phyloP scores from a whole-genome alignment of 139 green algal species.

The Closterium sp. region DNA sequence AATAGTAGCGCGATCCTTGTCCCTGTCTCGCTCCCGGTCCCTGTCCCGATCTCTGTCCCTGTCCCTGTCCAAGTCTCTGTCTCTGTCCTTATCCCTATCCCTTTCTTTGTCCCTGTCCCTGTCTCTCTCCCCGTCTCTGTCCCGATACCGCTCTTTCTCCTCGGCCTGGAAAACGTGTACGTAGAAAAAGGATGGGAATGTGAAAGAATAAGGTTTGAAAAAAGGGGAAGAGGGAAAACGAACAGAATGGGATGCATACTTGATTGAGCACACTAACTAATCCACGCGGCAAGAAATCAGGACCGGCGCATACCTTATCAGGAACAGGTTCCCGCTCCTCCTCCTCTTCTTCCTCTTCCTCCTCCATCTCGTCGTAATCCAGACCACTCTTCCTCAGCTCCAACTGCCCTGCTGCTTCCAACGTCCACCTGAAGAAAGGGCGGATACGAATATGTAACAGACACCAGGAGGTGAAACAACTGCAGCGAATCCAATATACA shows the following conservation, averaged over 20 bases:
- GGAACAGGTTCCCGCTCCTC: neutral
- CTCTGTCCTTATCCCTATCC: no score
- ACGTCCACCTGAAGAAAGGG: constrained; percentile 24
- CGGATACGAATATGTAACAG: neutral
- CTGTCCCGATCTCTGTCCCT: no score
- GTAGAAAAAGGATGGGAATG: neutral
- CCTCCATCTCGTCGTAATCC: constrained; percentile 51
- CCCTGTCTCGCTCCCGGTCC: no score
- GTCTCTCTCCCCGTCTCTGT: neutral
- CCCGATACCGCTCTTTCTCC: neutral
- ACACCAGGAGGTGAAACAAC: neutral
- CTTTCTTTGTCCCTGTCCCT: neutral
- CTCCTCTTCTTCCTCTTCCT: constrained; percentile 44
- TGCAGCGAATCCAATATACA: neutral
- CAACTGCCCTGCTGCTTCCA: constrained; percentile 41
- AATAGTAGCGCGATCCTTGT: neutral
- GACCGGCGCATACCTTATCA: neutral
- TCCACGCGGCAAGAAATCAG: no score
- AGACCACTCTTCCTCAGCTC: constrained; percentile 37
- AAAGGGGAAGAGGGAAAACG: neutral
- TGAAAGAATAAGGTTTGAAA: neutral
- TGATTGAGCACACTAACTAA: no score
- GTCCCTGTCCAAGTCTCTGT: no score
- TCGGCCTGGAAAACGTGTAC: neutral
- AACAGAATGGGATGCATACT: no score